These are phyloP conservation scores for Decorospora gaudefroyi DNA, from an alignment of 2,329 filamentous ascomycete genomes.

Conservation along the genomic window DNA sequence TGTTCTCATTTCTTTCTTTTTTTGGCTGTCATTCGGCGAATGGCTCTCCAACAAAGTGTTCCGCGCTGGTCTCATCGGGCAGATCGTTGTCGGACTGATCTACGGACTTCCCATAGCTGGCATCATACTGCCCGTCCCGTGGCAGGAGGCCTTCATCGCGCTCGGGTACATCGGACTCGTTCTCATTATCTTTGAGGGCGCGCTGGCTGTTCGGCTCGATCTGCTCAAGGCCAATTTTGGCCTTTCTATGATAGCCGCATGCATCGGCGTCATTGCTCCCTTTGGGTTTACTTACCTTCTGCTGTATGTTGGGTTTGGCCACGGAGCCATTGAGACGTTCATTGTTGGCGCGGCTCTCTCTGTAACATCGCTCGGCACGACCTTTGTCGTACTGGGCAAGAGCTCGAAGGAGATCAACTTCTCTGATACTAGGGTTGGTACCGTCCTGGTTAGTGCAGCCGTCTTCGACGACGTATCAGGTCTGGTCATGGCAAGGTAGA, in stretches of 20 bases:
- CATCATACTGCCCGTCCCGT: conserved; percentile 39
- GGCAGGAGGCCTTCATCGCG: conserved; percentile 1
- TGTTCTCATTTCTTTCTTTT: conserved; percentile 18
- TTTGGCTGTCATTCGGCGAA: conserved; percentile 15
- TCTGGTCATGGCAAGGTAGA: conserved; percentile 1
- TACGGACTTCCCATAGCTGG: conserved; percentile 8
- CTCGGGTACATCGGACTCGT: conserved; percentile 54
- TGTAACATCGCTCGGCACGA: conserved; percentile 37
- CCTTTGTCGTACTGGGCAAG: conserved; percentile 42
- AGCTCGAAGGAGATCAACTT: conserved; percentile 47
- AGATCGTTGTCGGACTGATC: conserved; percentile 11
- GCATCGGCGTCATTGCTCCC: no score
- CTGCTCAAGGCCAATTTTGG: conserved; percentile 53
- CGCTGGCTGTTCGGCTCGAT: conserved; percentile 53
- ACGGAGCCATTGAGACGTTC: conserved; percentile 39
- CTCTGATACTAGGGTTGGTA: conserved; percentile 51
- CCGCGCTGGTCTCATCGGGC: conserved; percentile 9
- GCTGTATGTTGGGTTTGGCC: conserved; percentile 52
- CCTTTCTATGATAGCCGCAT: no score
- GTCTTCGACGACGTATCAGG: conserved; percentile 2
- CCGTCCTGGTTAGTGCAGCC: conserved; percentile 41
- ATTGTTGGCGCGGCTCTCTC: conserved; percentile 37
- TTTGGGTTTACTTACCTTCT: conserved; percentile 46
- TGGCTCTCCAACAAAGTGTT: conserved; percentile 14
- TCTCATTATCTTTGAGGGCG: conserved; percentile 58